A percentile compares a stretch with the other conserved stretches of the same genome.
phyloP scores from a whole-genome alignment of 257 asterid genomes.

The Leptodermis oblonga region DNA sequence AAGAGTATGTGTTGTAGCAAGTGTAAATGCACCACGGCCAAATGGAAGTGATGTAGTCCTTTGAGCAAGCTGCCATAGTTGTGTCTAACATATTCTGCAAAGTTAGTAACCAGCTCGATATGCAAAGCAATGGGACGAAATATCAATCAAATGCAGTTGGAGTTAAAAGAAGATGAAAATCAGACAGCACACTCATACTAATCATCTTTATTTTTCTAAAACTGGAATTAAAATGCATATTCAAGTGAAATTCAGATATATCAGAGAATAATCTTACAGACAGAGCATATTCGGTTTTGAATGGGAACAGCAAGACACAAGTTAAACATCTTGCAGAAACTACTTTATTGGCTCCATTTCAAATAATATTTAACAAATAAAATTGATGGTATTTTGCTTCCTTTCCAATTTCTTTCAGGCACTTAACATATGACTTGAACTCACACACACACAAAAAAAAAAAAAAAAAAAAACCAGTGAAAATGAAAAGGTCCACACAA shows the following conservation, averaged over 20 bases:
- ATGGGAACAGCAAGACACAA: neutral
- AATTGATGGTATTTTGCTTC: neutral
- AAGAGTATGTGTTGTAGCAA: slow-evolving; percentile 88
- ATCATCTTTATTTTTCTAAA: too few species aligned
- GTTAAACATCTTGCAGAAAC: neutral
- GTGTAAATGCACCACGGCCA: slow-evolving; percentile 98
- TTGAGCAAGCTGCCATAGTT: slow-evolving; percentile 99
- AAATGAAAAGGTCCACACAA: neutral
- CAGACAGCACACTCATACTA: neutral
- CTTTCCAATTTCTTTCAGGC: neutral
- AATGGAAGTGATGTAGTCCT: slow-evolving; percentile 95
- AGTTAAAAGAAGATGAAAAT: neutral
- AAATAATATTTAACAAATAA: too few species aligned
- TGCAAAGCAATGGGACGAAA: neutral
- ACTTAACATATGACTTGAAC: neutral
- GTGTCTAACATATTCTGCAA: slow-evolving; percentile 44
- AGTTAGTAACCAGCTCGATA: neutral
- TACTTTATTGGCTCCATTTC: neutral
- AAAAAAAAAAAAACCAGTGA: neutral
- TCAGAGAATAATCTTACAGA: too few species aligned
- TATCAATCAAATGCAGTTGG: neutral
- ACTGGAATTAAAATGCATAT: neutral
- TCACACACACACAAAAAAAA: too few species aligned
- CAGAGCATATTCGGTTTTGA: neutral
- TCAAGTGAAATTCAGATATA: neutral